Evolutionary conservation across 1,139 yeast species (phyloP).

Genomic region (Pichia sp.): DNA sequence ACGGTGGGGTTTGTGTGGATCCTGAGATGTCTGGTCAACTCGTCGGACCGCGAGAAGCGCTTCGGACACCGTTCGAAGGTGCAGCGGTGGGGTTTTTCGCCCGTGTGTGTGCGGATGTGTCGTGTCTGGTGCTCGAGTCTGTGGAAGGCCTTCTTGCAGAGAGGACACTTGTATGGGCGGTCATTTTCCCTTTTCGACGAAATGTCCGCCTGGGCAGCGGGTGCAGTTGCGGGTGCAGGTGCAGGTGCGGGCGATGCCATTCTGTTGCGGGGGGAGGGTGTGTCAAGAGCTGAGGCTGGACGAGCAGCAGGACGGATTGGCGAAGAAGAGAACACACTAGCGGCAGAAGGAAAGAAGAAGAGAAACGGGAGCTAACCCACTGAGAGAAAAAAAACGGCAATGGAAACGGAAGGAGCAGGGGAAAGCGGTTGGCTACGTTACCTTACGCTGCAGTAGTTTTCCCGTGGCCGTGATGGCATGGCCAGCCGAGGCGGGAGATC

Average conservation of each 20-base stretch:
- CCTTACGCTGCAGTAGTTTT: no score
- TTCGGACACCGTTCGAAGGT: constrained; percentile 83
- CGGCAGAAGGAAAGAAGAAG: no score
- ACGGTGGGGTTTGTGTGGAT: constrained; percentile 74
- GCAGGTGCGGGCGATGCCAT: background rate
- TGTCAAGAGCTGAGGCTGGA: background rate
- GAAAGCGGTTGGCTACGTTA: no score
- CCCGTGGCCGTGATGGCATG: no score
- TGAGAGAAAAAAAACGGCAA: no score
- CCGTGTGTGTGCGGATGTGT: constrained; percentile 92
- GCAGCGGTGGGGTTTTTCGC: constrained; percentile 91
- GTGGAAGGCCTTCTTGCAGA: constrained; percentile 89
- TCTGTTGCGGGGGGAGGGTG: background rate
- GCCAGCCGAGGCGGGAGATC: background rate
- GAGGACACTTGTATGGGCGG: constrained; percentile 85
- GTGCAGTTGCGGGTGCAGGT: background rate
- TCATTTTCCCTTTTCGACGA: constrained; percentile 12
- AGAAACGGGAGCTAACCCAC: no score
- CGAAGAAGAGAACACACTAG: background rate
- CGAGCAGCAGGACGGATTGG: background rate
- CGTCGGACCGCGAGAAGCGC: constrained; percentile 83
- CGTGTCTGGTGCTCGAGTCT: constrained; percentile 91
- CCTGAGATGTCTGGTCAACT: constrained; percentile 81
- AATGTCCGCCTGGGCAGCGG: background rate
- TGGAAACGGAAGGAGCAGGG: background rate